Evolutionary conservation across 2,329 filamentous ascomycete genomes (phyloP), one percentile per base, ranked within the genome.

Genomic region (Aphanoascus verrucosus): DNA sequence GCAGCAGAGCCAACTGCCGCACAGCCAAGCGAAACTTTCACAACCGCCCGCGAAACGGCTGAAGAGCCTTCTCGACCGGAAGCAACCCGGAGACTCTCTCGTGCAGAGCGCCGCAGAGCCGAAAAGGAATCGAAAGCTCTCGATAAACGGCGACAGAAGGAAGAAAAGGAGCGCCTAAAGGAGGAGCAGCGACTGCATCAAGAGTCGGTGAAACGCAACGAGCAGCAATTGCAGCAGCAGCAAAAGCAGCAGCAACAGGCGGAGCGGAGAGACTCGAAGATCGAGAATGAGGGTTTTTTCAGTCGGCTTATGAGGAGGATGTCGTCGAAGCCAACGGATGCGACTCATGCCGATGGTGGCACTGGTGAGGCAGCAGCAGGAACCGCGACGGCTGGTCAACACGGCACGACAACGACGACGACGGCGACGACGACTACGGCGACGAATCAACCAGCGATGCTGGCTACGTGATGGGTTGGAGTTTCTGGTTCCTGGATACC

Each of bases 81-180:
- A 31, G 28, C 48, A 19, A 40, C 8, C 20, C 32, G 37, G 17
- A 51, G 42, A n/a, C 31, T 32, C 7, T 34, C 35, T 15, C 51
- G 51, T 42, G 35, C 44, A 35, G 51, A 48, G 40, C 40, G 55
- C 12, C 28, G 54, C 31, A 38, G 47, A 34, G 37, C 38, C 19
- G 43, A 50, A 28, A 58, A 58, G 45, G 55, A 58, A 20, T 52
- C 43, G 32, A 57, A 57, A 42, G 32, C 34, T 5, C 54, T 35
- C 1, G 34, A 50, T n/a, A 55, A 58, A 42, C 49, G 44, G 35
- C 43, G 41, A 8, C 19, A 47, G 11, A 52, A 47, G 37, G 52
- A 57, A 46, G 53, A 55, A 31, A 57, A 51, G 17, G 44, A 38
- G 6, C 55, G 53, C 12, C 12, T 42, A 12, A 53, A 53, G 28